Percentiles rank a stretch among this genome's conserved stretches.
Evolutionary conservation across 164 flowering plant genomes (phyloP).

Genomic region (Tetrastigma voinierianum): DNA sequence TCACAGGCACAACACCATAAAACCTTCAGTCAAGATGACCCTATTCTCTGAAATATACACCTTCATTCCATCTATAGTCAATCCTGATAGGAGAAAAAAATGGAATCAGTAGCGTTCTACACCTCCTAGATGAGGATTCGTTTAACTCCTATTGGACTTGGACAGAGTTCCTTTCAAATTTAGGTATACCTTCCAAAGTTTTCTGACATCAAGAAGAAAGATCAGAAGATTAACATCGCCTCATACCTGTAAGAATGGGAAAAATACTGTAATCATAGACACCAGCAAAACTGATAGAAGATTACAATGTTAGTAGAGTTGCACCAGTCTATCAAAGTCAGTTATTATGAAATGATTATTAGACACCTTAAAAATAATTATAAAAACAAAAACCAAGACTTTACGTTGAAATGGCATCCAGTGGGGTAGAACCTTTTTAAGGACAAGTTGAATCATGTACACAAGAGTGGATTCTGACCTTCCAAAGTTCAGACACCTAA

Average conservation of each 20-base stretch:
- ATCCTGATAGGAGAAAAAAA: conserved; percentile 1
- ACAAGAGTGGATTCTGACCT: no score
- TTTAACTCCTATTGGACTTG: neutral
- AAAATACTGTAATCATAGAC: neutral
- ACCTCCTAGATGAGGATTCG: neutral
- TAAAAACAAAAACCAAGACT: no score
- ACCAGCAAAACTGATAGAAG: neutral
- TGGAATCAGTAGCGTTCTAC: neutral
- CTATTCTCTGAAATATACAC: conserved; percentile 81
- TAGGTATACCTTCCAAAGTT: conserved; percentile 69
- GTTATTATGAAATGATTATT: no score
- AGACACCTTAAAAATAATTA: no score
- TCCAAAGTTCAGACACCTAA: no score
- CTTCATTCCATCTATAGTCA: conserved; percentile 77
- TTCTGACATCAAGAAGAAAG: conserved; percentile 70
- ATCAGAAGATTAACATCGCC: conserved; percentile 73
- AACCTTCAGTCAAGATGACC: conserved; percentile 93
- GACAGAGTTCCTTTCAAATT: neutral
- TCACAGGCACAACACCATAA: conserved; percentile 79
- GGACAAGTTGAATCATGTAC: no score
- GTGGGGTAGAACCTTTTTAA: no score
- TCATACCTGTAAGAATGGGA: conserved; percentile 60
- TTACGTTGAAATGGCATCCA: no score
- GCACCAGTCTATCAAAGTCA: no score
- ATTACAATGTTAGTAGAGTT: neutral